Evolutionary conservation across 1,284 basidiomycete genomes (phyloP).

Genomic region (Ustilago lituana): DNA sequence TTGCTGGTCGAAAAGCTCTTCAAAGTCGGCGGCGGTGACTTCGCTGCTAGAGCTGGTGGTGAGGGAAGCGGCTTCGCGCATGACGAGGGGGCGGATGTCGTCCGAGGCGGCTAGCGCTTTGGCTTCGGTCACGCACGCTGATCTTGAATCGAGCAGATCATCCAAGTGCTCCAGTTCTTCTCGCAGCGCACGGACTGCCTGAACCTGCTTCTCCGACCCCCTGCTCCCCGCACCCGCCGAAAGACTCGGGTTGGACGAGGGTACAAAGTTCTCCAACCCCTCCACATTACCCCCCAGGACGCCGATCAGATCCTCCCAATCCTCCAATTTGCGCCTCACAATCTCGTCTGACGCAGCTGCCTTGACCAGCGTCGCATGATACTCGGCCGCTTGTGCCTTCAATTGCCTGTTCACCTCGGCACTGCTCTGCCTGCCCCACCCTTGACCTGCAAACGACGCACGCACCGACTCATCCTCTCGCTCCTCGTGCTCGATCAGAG

Average conservation of each 20-base stretch:
- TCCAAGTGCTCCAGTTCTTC: conserved; percentile 82
- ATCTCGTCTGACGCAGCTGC: conserved; percentile 53
- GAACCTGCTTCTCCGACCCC: conserved; percentile 25
- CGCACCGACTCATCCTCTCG: conserved; percentile 79
- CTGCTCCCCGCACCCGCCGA: conserved; percentile 1
- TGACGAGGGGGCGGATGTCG: conserved; percentile 78
- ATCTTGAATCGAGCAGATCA: conserved; percentile 71
- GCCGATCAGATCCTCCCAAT: conserved; percentile 44
- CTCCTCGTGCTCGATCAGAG: conserved; percentile 86
- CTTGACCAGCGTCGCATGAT: conserved; percentile 47
- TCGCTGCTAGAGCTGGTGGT: conserved; percentile 68
- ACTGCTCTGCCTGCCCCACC: conserved; percentile 70
- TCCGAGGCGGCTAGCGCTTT: conserved; percentile 76
- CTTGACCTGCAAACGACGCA: conserved; percentile 71
- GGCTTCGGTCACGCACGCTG: conserved; percentile 76
- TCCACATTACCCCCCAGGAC: conserved; percentile 21
- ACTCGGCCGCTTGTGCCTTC: conserved; percentile 45
- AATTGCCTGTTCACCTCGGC: conserved; percentile 69
- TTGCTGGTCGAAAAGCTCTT: conserved; percentile 81
- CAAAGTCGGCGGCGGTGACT: conserved; percentile 71
- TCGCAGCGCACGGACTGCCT: conserved; percentile 75
- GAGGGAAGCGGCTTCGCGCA: conserved; percentile 73
- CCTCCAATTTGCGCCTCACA: conserved; percentile 70
- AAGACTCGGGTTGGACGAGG: conserved; percentile 16
- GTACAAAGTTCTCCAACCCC: conserved; percentile 37